Evolutionary conservation across 75 land plant species (phyloP), one percentile per base, ranked within the genome.

Genomic region (Isoetes taiwanensis): DNA sequence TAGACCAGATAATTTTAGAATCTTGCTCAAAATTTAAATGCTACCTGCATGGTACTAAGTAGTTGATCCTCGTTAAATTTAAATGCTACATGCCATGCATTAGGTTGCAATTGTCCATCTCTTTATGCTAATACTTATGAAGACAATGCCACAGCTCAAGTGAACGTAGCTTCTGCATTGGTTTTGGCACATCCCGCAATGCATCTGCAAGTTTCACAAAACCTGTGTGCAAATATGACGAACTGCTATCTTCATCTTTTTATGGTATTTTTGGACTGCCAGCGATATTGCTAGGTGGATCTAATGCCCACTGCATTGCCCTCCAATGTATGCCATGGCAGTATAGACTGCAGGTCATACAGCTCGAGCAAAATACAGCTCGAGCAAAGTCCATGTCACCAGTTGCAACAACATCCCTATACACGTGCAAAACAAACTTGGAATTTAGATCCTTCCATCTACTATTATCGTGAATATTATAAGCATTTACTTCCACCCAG

Each of bases 401-500:
- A 31, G 93, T 86, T 23, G 77, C 83, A 58, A 80, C 76, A 23
- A 78, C 55, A 35, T 86, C 93, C 58, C 93, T 75, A 61, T 80
- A 80, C 28, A 83, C 71, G 61, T 86, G 91, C n/a, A 86, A 75
- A 28, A 86, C 93, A 71, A 80, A 86, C 72, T 86, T 86, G n/a
- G 93, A 80, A 58, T 86, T 86, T 63, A 86, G 74, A 62, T 86
- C 93, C 54, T 86, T 86, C 93, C 93, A 86, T 40, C 77, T 72
- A 32, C 76, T 71, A 5, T 81, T 75, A 34, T 83, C 70, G 32
- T 77, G 72, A 41, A 86, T 58, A 43, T 66, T 72, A 56, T 86
- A 86, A 28, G 76, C 80, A 71, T 86, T 86, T 55, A 86, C 72
- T 71, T 86, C 78, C 74, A 72, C 77, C 93, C 93, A 86, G 19